Evolutionary conservation across 208 protist species (phyloP).

Genomic region (Leishmania braziliensis): DNA sequence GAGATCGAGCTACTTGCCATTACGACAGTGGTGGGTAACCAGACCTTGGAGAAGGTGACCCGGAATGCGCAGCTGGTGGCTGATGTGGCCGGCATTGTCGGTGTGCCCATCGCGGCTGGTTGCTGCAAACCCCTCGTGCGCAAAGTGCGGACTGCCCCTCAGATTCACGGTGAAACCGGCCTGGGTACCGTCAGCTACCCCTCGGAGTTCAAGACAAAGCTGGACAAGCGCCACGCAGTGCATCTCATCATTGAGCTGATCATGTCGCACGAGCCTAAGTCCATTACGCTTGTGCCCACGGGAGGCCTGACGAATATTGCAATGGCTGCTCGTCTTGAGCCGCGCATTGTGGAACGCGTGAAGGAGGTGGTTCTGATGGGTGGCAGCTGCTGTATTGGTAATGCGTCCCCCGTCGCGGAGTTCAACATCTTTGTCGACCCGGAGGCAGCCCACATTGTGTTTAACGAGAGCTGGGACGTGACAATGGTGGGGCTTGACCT

Average conservation of each 20-base stretch:
- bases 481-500: conserved; percentile 88
- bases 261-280: conserved; percentile 54
- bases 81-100: conserved; percentile 39
- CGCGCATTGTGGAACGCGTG: conserved; percentile 68
- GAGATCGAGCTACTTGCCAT: conserved; percentile 77
- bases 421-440: conserved; percentile 84
- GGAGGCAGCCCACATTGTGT: conserved; percentile 80
- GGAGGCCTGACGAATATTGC: conserved; percentile 87
- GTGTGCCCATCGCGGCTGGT: conserved; percentile 54
- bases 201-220: conserved; percentile 16
- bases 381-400: conserved; percentile 61
- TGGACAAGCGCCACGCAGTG: conserved; percentile 57
- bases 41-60: conserved; percentile 82
- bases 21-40: conserved; percentile 83
- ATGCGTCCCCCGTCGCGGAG: conserved; percentile 65
- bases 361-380: conserved; percentile 85
- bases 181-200: conserved; percentile 53
- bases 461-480: conserved; percentile 57
- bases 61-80: conserved; percentile 59
- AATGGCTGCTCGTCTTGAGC: conserved; percentile 66
- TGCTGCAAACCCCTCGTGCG: conserved; percentile 50
- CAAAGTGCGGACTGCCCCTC: conserved; percentile 32
- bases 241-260: conserved; percentile 59
- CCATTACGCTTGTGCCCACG: conserved; percentile 64
- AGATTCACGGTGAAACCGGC: conserved; percentile 80